Conservation (phyloP, 192 early-diverging fungal genomes). For the Coemansia sp. region DNA sequence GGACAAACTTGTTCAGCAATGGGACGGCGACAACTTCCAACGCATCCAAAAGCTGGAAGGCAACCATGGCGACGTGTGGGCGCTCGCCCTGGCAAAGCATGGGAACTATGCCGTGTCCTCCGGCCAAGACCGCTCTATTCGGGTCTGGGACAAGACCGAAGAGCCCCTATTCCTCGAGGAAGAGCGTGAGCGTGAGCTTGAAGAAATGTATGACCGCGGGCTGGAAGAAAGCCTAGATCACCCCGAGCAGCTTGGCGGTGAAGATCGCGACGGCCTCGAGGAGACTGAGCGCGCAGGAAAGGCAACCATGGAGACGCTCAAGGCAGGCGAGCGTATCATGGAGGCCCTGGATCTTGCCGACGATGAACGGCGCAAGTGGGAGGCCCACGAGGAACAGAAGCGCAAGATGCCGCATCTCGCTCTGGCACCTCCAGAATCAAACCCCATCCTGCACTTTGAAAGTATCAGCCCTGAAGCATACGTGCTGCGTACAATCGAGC, state of each 20-base stretch:
- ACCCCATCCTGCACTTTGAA: constrained; percentile 70
- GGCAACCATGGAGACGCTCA: constrained; percentile 92
- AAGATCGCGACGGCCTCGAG: constrained; percentile 57
- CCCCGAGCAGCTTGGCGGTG: constrained; percentile 17
- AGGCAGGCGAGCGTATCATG: constrained; percentile 92
- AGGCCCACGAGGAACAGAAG: constrained; percentile 61
- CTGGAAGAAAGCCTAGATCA: constrained; percentile 67
- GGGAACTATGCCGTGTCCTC: constrained; percentile 87
- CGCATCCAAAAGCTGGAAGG: constrained; percentile 92
- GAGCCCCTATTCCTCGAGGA: constrained; percentile 95
- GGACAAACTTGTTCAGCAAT: constrained; percentile 90
- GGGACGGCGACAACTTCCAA: constrained; percentile 98
- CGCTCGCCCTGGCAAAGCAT: constrained; percentile 85
- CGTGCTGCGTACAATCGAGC: constrained; percentile 76
- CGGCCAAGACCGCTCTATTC: constrained; percentile 92
- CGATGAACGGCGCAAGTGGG: constrained; percentile 73
- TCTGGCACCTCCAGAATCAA: constrained; percentile 56
- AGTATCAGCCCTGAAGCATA: constrained; percentile 73
- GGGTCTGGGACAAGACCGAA: constrained; percentile 96
- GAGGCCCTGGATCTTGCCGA: constrained; percentile 91
- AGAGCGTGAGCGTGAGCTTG: constrained; percentile 93
- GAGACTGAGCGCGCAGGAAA: constrained; percentile 79
- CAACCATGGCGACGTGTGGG: constrained; percentile 94
- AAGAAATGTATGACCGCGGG: constrained; percentile 84
- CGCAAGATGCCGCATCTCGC: constrained; percentile 41